Percentiles rank a stretch among this genome's conserved stretches.
These are phyloP conservation scores for Lasiodiplodia citricola DNA, from an alignment of 2,329 filamentous ascomycete genomes.

Conservation along the genomic window DNA sequence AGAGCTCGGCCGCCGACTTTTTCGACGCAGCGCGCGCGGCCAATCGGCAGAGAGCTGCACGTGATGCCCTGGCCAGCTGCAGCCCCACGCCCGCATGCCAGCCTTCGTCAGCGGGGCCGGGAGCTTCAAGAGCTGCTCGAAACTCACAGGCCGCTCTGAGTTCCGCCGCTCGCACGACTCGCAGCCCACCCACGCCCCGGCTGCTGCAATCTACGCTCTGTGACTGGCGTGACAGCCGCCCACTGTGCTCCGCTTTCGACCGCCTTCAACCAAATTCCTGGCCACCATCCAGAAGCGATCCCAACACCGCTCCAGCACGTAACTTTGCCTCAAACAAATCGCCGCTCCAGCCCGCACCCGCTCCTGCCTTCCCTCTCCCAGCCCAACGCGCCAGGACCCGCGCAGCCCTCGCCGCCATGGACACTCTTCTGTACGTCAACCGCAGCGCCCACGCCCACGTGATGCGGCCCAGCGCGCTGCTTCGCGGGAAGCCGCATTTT, in stretches of 20 bases:
- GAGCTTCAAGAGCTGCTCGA: background rate
- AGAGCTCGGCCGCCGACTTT: constrained; percentile 25
- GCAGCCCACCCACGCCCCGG: constrained; percentile 15
- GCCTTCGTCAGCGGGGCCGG: constrained; percentile 10
- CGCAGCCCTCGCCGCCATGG: constrained; percentile 51
- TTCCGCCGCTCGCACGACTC: constrained; percentile 17
- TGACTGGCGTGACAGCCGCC: constrained; percentile 23
- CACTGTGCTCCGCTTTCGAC: constrained; percentile 21
- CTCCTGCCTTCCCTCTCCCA: background rate
- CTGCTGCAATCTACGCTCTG: background rate
- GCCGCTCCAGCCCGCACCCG: background rate
- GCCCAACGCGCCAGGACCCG: background rate
- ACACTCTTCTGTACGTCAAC: constrained; percentile 65
- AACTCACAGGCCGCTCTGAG: constrained; percentile 20
- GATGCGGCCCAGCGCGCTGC: constrained; percentile 1
- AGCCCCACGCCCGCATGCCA: constrained; percentile 2
- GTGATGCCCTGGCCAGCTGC: background rate
- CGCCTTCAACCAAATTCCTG: constrained; percentile 13
- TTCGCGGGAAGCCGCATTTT: background rate
- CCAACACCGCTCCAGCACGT: constrained; percentile 13
- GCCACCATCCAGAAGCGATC: constrained; percentile 1
- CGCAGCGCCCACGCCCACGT: constrained; percentile 10
- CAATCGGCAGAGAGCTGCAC: constrained; percentile 7
- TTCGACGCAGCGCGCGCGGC: constrained; percentile 17
- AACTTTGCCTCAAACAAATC: constrained; percentile 6